A percentile compares a stretch with the other conserved stretches of the same genome.
These are phyloP conservation scores for Blastobotrys niveus DNA, from an alignment of 1,139 yeast genomes.

Conservation along the genomic window DNA sequence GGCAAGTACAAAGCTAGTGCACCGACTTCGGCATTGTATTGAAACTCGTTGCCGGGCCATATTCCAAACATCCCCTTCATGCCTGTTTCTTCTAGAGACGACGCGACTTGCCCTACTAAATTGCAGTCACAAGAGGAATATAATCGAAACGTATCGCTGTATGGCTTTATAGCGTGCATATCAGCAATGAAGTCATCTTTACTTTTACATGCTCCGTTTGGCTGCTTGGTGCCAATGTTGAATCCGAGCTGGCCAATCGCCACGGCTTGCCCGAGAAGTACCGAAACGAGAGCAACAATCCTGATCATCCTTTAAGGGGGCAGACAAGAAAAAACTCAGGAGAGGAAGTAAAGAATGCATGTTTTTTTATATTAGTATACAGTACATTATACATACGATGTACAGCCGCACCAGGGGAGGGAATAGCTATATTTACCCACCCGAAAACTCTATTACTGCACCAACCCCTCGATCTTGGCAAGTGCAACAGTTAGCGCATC, in stretches of 20 bases:
- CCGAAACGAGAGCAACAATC: background rate
- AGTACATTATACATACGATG: too few relatives aligned
- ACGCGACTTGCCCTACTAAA: constrained; percentile 74
- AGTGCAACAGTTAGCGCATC: constrained; percentile 65
- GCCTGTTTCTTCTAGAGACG: constrained; percentile 73
- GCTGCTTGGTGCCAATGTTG: constrained; percentile 67
- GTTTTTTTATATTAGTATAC: background rate
- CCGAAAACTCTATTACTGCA: too few relatives aligned
- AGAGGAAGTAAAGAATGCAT: too few relatives aligned
- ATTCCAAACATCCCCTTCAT: constrained; percentile 73
- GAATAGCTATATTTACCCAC: too few relatives aligned
- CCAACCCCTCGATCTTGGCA: constrained; percentile 36
- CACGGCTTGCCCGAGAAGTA: background rate
- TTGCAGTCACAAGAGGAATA: constrained; percentile 87
- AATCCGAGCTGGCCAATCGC: constrained; percentile 44
- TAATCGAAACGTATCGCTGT: constrained; percentile 61
- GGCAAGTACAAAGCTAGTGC: constrained; percentile 72
- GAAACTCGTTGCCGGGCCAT: constrained; percentile 84
- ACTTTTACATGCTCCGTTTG: constrained; percentile 45
- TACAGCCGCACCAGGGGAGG: too few relatives aligned
- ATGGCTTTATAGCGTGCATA: constrained; percentile 48
- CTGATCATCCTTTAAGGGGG: too few relatives aligned
- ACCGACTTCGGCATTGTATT: constrained; percentile 60
- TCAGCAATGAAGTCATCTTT: constrained; percentile 62
- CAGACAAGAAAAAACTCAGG: too few relatives aligned